Conservation (phyloP, 352 stramenopile genomes). For the Phytophthora litchii region DNA sequence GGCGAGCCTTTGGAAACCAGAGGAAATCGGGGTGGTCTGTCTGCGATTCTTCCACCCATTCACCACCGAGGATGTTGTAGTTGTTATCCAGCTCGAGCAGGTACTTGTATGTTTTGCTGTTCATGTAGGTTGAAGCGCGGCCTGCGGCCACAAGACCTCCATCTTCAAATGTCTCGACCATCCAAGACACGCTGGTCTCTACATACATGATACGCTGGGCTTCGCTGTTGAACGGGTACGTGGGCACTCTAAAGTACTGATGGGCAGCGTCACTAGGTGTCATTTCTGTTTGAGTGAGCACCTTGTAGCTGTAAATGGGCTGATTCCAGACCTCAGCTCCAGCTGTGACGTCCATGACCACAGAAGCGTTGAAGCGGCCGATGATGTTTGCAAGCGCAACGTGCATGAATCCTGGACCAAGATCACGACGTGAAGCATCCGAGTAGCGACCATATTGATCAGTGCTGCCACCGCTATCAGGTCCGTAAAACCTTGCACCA, state of each 20-base stretch:
- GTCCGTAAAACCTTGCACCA: conserved; percentile 40
- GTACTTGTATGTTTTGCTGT: conserved; percentile 42
- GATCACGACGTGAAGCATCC: conserved; percentile 46
- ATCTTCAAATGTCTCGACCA: conserved; percentile 49
- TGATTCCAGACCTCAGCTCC: conserved; percentile 64
- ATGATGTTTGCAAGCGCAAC: conserved; percentile 55
- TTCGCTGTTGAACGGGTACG: conserved; percentile 57
- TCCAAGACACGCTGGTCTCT: conserved; percentile 50
- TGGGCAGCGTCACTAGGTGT: conserved; percentile 37
- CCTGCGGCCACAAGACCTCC: conserved; percentile 39
- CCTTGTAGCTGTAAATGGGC: conserved; percentile 56
- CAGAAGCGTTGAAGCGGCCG: conserved; percentile 40
- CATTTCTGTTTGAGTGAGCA: conserved; percentile 41
- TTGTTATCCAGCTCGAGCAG: conserved; percentile 46
- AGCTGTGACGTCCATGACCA: conserved; percentile 50
- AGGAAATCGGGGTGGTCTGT: conserved; percentile 50
- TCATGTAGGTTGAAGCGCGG: conserved; percentile 29
- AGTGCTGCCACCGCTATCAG: conserved; percentile 17
- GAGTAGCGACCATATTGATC: conserved; percentile 58
- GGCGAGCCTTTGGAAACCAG: conserved; percentile 35
- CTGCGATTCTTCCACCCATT: conserved; percentile 43
- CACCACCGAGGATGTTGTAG: conserved; percentile 48
- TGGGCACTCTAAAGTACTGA: conserved; percentile 38
- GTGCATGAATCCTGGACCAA: conserved; percentile 59
- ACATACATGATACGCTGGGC: conserved; percentile 49